Percentiles rank a stretch among this genome's conserved stretches.
phyloP scores from a whole-genome alignment of 176 grass and related monocot species.

The Juncus inflexus region DNA sequence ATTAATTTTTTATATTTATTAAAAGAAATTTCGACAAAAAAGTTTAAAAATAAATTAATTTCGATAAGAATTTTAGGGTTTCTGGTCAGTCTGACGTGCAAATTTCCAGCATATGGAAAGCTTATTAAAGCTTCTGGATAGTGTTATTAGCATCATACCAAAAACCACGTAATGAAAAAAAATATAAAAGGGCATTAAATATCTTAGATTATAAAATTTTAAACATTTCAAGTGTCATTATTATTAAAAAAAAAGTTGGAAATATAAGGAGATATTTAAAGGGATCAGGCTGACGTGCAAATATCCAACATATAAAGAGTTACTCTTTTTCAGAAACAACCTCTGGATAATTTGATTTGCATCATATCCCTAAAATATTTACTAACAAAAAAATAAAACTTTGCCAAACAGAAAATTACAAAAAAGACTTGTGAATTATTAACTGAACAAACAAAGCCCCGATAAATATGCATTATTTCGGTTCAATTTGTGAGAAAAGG shows the following conservation, averaged over 20 bases:
- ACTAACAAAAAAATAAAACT: not conserved
- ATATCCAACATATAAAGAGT: conserved; percentile 13
- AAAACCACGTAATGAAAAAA: not conserved
- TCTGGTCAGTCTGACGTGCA: conserved; percentile 28
- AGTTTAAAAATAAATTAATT: not conserved
- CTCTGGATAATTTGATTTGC: conserved; percentile 7
- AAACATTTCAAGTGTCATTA: not conserved
- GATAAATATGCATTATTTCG: not conserved
- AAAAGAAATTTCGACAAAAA: no score
- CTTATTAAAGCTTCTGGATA: conserved; percentile 17
- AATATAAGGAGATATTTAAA: not conserved
- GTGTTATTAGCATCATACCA: conserved; percentile 15
- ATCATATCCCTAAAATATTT: conserved; percentile 18
- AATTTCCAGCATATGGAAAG: conserved; percentile 17
- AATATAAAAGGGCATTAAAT: no score
- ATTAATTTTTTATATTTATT: no score
- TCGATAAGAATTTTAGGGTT: not conserved
- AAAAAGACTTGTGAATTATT: not conserved
- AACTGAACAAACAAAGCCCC: not conserved
- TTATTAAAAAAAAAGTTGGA: not conserved
- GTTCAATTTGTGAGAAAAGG: no score
- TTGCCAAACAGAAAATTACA: no score
- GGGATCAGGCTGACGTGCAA: conserved; percentile 30
- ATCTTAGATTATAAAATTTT: not conserved
- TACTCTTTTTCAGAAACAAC: conserved; percentile 17